Evolutionary conservation across 176 grass and related monocot genomes (phyloP).

Genomic region (Pontederia paniculata): DNA sequence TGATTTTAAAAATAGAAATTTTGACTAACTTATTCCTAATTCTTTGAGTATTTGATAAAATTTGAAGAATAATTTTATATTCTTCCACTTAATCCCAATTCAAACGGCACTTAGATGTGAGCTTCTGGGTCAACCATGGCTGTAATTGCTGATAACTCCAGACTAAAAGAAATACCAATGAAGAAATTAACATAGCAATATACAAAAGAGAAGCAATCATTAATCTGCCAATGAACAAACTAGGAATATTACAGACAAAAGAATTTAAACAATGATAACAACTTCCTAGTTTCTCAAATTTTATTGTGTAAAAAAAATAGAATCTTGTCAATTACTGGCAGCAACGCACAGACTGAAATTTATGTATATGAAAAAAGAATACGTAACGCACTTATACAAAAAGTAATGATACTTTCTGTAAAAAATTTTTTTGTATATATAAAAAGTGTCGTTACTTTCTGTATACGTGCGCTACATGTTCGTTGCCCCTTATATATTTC

Average conservation of each 20-base stretch:
- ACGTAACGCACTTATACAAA: too few relatives aligned
- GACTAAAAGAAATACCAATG: slow-evolving; percentile 31
- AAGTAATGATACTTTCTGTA: too few relatives aligned
- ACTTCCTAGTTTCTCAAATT: not conserved
- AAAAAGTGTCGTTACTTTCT: too few relatives aligned
- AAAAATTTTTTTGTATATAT: too few relatives aligned
- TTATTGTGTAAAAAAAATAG: not conserved
- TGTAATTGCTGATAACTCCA: slow-evolving; percentile 68
- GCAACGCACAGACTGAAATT: slow-evolving; percentile 65
- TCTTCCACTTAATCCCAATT: too few relatives aligned
- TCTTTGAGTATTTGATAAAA: too few relatives aligned
- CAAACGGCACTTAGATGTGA: slow-evolving; percentile 47
- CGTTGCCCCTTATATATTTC: too few relatives aligned
- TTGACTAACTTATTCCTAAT: too few relatives aligned
- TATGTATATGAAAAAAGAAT: too few relatives aligned
- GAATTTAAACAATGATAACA: not conserved
- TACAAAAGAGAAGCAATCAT: slow-evolving; percentile 2
- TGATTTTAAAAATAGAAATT: too few relatives aligned
- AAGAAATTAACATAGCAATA: not conserved
- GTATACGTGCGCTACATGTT: too few relatives aligned
- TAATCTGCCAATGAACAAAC: not conserved
- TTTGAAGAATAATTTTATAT: too few relatives aligned
- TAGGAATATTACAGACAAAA: not conserved
- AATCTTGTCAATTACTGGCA: slow-evolving; percentile 43
- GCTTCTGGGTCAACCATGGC: slow-evolving; percentile 67